Base-by-base conservation (phyloP, 306 rosid species). In the Lupinus albus region DNA sequence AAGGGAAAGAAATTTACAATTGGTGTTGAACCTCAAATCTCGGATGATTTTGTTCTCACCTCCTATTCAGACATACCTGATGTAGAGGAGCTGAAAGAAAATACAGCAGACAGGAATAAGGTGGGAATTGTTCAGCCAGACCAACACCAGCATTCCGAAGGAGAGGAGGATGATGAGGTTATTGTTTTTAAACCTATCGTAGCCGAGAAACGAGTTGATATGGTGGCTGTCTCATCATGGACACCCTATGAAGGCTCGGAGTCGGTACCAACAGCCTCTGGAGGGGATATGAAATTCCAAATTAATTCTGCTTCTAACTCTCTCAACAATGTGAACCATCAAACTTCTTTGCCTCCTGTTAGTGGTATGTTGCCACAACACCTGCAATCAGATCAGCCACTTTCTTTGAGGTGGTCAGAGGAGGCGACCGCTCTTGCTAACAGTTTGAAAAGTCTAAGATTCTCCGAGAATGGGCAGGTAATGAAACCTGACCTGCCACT, bases 151-250 rank as follows among this genome's bases (percentile, higher is more conserved):
- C 64, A 51, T 76, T 20, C 71, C 18, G 98, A 86, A 74, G 95
- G 75, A 65, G 98, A 93, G 61, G 97, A 93, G 6, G 96, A 93
- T 11, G 99, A 93, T 11, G 99, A 93, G 74, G 94, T 93, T 30
- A 93, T 93, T 75, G 97, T 93, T 76, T 93, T 90, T 65, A 93
- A 93, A 75, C 99, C 99, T 44, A 35, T 83, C 21, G 80, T 78
- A 64, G 64, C 89, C 20, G 99, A 93, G 79, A 93, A 88, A 79
- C 84, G 64, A 58, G 65, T 76, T 48, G 90, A 88, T 64, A 57
- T 45, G 41, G 45, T 38, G 39, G 44, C 55, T 68, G 72, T 52
- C 50, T 75, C 86, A 20, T 61, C 83, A 48, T 59, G 75, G 83
- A 71, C 47, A 13, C 61, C 76, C 48, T 65, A n/a, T 69, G 87